Base-by-base conservation (phyloP, 257 asterid species). In the Haberlea rhodopensis region DNA sequence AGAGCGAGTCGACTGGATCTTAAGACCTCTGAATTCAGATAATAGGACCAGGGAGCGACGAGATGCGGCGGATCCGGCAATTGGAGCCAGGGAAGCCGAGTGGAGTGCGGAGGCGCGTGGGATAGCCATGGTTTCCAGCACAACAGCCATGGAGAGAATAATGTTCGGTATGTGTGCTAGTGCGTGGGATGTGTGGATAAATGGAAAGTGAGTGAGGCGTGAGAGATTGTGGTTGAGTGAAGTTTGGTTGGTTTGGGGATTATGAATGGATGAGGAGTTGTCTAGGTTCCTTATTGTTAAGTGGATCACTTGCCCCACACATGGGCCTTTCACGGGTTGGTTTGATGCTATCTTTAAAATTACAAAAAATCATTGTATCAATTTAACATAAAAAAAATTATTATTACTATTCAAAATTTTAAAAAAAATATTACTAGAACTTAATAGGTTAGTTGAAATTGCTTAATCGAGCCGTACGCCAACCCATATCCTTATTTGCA, bases 51-150 rank as follows among this genome's bases (percentile, higher is more conserved):
- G 75, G 48, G 89, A 72, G 27, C 63, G 65, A 20, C 20, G 65
- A 60, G 65, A 19, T 59, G 32, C 84, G 78, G 37, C 67, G 73
- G 87, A 76, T 60, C 79, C 80, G 53, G 82, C 64, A 3, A 73
- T 63, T 18, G 88, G 84, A 51, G 82, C 69, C 69, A 84, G 57
- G 3, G 87, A 79, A 7, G 80, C 77, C 28, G 87, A 71, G 15
- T 80, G 85, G 57, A 78, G 48, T 22, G 82, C 80, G 66, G 86
- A 76, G 65, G 95, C 81, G 77, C 91, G 95, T 9, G 96, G 95
- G 51, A 86, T 57, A 2, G 75, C 60, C 18, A 86, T 72, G 73
- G 90, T 86, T 84, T 88, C 95, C 40, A 88, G 69, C 62, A 89
- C 74, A 73, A 66, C 82, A 62, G 89, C 96, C 86, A 61, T 53